Evolutionary conservation across 2,329 filamentous ascomycete genomes (phyloP).

Genomic region (Neonectria hederae): DNA sequence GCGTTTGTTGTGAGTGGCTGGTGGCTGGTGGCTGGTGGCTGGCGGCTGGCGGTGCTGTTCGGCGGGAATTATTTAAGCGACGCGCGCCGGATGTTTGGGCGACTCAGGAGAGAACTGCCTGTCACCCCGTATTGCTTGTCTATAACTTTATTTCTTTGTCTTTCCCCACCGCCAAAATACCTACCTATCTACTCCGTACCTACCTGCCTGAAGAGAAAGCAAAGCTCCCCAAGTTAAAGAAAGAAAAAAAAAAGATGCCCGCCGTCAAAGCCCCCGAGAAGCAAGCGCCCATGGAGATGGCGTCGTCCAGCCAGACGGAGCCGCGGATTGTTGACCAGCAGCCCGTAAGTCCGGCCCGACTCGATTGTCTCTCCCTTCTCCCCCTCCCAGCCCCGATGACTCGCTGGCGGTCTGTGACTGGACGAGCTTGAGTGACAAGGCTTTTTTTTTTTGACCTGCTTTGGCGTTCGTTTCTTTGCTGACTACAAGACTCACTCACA

Average conservation of each 20-base stretch:
- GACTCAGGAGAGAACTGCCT: not conserved
- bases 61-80: constrained; percentile 15
- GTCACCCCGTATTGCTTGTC: not conserved
- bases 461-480: not conserved
- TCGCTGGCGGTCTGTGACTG: not conserved
- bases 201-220: not conserved
- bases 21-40: not conserved
- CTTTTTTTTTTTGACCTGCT: too few species aligned
- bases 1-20: not conserved
- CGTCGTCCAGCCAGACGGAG: not conserved
- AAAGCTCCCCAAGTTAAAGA: not conserved
- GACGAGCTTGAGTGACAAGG: not conserved
- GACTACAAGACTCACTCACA: constrained; percentile 11
- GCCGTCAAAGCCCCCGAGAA: constrained; percentile 25
- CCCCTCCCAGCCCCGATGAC: not conserved
- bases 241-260: constrained; percentile 6
- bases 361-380: not conserved
- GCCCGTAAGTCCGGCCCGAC: constrained; percentile 27
- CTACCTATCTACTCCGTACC: too few species aligned
- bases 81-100: not conserved
- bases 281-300: constrained; percentile 32
- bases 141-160: not conserved
- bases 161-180: not conserved
- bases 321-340: constrained; percentile 24
- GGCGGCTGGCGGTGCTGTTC: not conserved